A percentile compares a stretch with the other conserved stretches of the same genome.
These are phyloP conservation scores for Mortierella sp. DNA, from an alignment of 371 early-diverging fungal genomes.

Conservation along the genomic window DNA sequence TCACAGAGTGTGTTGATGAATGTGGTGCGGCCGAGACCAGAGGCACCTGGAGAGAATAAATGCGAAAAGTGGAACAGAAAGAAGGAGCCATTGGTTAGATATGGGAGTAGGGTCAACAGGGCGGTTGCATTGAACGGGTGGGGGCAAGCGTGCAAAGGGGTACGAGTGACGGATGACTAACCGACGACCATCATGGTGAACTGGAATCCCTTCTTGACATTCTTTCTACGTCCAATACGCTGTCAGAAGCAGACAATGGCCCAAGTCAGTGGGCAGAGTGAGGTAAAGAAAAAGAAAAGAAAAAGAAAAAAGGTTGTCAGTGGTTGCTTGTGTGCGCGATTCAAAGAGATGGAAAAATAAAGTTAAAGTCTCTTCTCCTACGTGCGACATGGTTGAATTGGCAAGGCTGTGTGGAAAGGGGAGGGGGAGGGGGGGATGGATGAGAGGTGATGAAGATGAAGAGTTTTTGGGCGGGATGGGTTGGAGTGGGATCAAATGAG, in stretches of 20 bases:
- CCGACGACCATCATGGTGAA: slow-evolving; percentile 98
- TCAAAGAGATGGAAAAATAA: neutral
- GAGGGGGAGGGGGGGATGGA: neutral
- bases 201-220: slow-evolving; percentile 94
- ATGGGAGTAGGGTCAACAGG: neutral
- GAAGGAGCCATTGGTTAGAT: neutral
- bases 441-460: neutral
- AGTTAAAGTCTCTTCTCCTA: slow-evolving; percentile 1
- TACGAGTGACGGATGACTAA: slow-evolving; percentile 16
- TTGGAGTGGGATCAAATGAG: neutral
- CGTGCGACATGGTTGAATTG: slow-evolving; percentile 33
- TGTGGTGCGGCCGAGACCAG: slow-evolving; percentile 98
- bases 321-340: neutral
- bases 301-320: neutral
- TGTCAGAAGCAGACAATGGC: slow-evolving; percentile 18
- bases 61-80: slow-evolving; percentile 7
- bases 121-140: neutral
- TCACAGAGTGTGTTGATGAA: slow-evolving; percentile 98
- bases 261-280: neutral
- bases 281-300: neutral
- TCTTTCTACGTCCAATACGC: slow-evolving; percentile 87
- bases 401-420: slow-evolving; percentile 3
- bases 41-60: slow-evolving; percentile 66
- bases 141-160: neutral
- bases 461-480: too few species aligned